Evolutionary conservation across 2,329 filamentous ascomycete species (phyloP).

Genomic region (Niveomyces coronatus): DNA sequence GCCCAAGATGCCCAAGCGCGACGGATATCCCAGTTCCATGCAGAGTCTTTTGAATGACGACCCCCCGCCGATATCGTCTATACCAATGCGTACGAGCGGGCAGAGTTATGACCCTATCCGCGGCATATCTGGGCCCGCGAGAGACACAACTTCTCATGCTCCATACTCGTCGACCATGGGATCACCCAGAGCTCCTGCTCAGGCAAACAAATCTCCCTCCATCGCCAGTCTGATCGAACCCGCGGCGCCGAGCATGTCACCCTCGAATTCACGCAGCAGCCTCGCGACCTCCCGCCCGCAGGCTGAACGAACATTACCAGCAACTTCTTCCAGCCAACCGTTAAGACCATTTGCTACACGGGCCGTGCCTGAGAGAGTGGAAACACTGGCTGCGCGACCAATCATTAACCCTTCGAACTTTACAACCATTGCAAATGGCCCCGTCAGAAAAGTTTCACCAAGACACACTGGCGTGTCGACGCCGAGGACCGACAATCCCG

Average conservation of each 20-base stretch:
- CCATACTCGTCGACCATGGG: conserved; percentile 33
- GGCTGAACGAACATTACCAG: conserved; percentile 28
- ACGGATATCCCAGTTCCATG: conserved; percentile 41
- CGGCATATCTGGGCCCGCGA: conserved; percentile 58
- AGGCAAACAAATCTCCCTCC: conserved; percentile 56
- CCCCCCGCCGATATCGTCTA: conserved; percentile 28
- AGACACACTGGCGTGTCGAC: conserved; percentile 34
- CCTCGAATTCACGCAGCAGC: conserved; percentile 15
- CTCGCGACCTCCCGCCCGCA: conserved; percentile 19
- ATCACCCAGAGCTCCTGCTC: conserved; percentile 38
- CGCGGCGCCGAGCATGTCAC: conserved; percentile 22
- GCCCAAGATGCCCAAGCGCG: conserved; percentile 40
- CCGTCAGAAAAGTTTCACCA: conserved; percentile 36
- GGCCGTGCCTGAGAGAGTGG: conserved; percentile 23
- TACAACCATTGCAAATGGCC: conserved; percentile 30
- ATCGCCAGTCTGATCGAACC: conserved; percentile 80
- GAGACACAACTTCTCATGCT: conserved; percentile 50
- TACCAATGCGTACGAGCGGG: conserved; percentile 53
- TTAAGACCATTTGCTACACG: conserved; percentile 20
- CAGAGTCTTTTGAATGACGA: conserved; percentile 47
- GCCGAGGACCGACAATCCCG: conserved; percentile 38
- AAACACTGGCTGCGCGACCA: conserved; percentile 25
- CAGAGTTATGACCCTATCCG: conserved; percentile 87
- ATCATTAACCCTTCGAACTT: conserved; percentile 30
- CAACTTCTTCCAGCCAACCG: conserved; percentile 32